A percentile compares a stretch with the other conserved stretches of the same genome.
Evolutionary conservation across 768 basidiomycete species (phyloP).

Genomic region (Boletus rubescentipes): DNA sequence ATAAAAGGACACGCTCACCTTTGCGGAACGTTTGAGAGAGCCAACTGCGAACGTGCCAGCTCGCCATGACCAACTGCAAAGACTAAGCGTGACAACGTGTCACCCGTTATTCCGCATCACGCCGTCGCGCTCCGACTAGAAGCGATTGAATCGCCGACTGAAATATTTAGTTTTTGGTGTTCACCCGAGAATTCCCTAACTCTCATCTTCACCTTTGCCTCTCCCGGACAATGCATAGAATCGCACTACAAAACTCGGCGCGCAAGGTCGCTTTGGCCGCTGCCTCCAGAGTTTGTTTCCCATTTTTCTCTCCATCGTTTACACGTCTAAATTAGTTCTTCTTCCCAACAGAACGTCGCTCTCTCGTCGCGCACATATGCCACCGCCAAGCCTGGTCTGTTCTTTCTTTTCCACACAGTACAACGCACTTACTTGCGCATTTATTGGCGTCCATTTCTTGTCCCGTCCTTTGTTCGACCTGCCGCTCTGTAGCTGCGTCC

Average conservation of each 20-base stretch:
- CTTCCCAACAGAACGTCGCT: constrained; percentile 36
- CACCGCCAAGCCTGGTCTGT: constrained; percentile 94
- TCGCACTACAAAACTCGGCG: constrained; percentile 82
- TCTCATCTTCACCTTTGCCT: constrained; percentile 47
- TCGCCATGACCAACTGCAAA: constrained; percentile 18
- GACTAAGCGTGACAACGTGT: constrained; percentile 13
- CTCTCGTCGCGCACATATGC: constrained; percentile 84
- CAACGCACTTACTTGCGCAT: constrained; percentile 3
- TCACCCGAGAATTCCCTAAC: constrained; percentile 36
- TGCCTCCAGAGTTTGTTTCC: constrained; percentile 53
- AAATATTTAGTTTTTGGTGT: constrained; percentile 34
- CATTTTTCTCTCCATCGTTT: constrained; percentile 9
- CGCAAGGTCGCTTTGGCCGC: constrained; percentile 75
- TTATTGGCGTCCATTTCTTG: constrained; percentile 11
- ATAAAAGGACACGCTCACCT: constrained; percentile 13
- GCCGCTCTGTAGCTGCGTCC: constrained; percentile 75
- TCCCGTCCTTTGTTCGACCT: constrained; percentile 24
- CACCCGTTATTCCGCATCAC: constrained; percentile 2
- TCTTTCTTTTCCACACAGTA: neutral
- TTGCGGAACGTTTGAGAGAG: constrained; percentile 22
- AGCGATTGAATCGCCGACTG: constrained; percentile 30
- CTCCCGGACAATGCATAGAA: constrained; percentile 69
- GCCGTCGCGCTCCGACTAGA: constrained; percentile 10
- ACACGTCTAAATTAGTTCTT: constrained; percentile 10
- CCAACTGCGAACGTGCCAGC: constrained; percentile 23